These are phyloP conservation scores for Endocladia muricata DNA, from an alignment of 31 red algal species.

Conservation along the genomic window DNA sequence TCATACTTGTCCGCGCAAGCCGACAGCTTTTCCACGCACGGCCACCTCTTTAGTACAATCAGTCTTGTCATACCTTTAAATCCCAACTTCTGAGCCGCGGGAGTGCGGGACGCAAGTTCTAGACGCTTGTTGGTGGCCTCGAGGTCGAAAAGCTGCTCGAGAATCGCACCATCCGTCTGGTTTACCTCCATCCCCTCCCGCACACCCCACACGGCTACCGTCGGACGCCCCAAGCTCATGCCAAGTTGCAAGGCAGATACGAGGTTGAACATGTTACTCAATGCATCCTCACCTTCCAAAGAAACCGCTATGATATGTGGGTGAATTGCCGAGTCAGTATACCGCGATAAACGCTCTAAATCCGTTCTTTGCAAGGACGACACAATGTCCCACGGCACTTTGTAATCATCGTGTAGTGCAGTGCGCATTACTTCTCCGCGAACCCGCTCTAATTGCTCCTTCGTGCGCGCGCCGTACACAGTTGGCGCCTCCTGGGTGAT, in stretches of 20 bases:
- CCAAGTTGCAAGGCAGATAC: conserved; percentile 47
- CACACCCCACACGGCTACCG: conserved; percentile 31
- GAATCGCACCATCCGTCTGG: neutral
- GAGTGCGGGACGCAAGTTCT: neutral
- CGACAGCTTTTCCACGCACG: conserved; percentile 8
- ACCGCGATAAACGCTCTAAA: conserved; percentile 12
- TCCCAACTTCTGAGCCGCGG: neutral
- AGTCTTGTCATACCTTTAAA: conserved; percentile 1
- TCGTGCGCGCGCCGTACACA: neutral
- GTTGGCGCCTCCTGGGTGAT: conserved; percentile 16
- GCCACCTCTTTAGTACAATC: conserved; percentile 9
- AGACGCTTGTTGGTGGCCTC: conserved; percentile 29
- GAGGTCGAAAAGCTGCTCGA: conserved; percentile 31
- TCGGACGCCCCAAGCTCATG: conserved; percentile 13
- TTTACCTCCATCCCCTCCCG: conserved; percentile 2
- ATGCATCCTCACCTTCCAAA: conserved; percentile 11
- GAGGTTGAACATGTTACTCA: conserved; percentile 27
- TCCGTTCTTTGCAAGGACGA: conserved; percentile 8
- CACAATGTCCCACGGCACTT: conserved; percentile 42
- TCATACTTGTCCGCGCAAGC: conserved; percentile 17
- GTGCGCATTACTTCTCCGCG: conserved; percentile 8
- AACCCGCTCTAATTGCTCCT: conserved; percentile 6
- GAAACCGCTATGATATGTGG: conserved; percentile 6
- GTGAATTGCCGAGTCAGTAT: neutral
- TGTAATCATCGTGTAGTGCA: conserved; percentile 44